Evolutionary conservation across 345 rosid genomes (phyloP).

Genomic region (Syzygium grande): DNA sequence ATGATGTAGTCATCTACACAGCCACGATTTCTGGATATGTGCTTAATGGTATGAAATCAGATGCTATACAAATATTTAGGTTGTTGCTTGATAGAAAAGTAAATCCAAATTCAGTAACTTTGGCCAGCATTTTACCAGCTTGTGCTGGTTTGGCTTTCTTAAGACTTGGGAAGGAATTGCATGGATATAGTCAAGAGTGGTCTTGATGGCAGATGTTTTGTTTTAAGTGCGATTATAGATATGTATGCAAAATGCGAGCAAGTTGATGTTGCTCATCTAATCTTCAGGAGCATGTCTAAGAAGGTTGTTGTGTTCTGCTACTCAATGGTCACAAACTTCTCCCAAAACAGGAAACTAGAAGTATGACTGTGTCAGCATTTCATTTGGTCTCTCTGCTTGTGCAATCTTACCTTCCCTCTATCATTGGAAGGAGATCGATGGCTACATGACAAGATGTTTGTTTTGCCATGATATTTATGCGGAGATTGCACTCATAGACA

Average conservation of each 20-base stretch:
- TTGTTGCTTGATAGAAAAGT: conserved; percentile 38
- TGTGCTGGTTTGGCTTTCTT: conserved; percentile 51
- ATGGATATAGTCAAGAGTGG: conserved; percentile 50
- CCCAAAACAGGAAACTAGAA: conserved; percentile 64
- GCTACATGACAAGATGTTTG: conserved; percentile 50
- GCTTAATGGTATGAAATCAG: conserved; percentile 48
- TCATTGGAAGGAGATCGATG: conserved; percentile 69
- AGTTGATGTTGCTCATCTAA: conserved; percentile 44
- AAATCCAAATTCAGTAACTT: conserved; percentile 66
- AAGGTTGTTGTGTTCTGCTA: conserved; percentile 69
- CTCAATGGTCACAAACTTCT: conserved; percentile 51
- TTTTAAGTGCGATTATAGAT: conserved; percentile 53
- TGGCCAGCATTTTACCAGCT: conserved; percentile 65
- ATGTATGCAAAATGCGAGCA: conserved; percentile 87
- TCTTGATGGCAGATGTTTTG: conserved; percentile 35
- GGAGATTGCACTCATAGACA: conserved; percentile 52
- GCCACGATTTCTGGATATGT: conserved; percentile 83
- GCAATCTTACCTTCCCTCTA: conserved; percentile 64
- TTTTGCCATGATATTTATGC: conserved; percentile 38
- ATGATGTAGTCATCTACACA: conserved; percentile 55
- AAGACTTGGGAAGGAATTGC: conserved; percentile 71
- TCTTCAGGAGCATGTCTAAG: conserved; percentile 39
- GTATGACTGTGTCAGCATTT: conserved; percentile 54
- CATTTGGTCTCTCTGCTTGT: conserved; percentile 75
- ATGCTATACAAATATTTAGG: conserved; percentile 57